These are phyloP conservation scores for Verticillium zaregamsianum DNA, from an alignment of 2,329 filamentous ascomycete genomes.

Conservation along the genomic window DNA sequence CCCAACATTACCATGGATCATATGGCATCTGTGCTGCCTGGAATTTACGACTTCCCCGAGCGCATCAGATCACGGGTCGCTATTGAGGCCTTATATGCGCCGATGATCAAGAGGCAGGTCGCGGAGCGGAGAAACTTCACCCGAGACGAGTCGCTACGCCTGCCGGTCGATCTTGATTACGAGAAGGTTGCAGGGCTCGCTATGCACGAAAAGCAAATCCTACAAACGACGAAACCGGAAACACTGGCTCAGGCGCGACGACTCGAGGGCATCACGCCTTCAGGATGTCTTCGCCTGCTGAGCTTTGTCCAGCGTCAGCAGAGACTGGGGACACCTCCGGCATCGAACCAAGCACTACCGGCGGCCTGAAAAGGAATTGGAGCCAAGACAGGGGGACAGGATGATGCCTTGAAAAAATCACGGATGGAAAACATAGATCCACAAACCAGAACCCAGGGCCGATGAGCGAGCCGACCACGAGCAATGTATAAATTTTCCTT, in stretches of 20 bases:
- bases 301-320: slow-evolving; percentile 47
- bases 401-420: background rate
- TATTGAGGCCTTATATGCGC: slow-evolving; percentile 82
- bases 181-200: slow-evolving; percentile 68
- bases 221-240: slow-evolving; percentile 71
- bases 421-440: too few relatives aligned
- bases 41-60: slow-evolving; percentile 47
- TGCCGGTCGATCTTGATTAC: slow-evolving; percentile 78
- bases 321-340: background rate
- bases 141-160: slow-evolving; percentile 68
- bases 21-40: slow-evolving; percentile 55
- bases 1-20: slow-evolving; percentile 53
- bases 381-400: background rate
- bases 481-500: too few relatives aligned
- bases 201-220: slow-evolving; percentile 69
- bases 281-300: slow-evolving; percentile 57
- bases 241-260: slow-evolving; percentile 84
- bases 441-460: too few relatives aligned
- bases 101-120: slow-evolving; percentile 74
- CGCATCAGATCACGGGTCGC: slow-evolving; percentile 65
- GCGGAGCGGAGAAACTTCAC: slow-evolving; percentile 62
- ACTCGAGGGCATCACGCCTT: slow-evolving; percentile 73
- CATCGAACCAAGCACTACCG: background rate
- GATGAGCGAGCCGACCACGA: too few relatives aligned
- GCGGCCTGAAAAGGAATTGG: background rate